phyloP scores from a whole-genome alignment of 257 asterid genomes.

The Apocynum venetum region DNA sequence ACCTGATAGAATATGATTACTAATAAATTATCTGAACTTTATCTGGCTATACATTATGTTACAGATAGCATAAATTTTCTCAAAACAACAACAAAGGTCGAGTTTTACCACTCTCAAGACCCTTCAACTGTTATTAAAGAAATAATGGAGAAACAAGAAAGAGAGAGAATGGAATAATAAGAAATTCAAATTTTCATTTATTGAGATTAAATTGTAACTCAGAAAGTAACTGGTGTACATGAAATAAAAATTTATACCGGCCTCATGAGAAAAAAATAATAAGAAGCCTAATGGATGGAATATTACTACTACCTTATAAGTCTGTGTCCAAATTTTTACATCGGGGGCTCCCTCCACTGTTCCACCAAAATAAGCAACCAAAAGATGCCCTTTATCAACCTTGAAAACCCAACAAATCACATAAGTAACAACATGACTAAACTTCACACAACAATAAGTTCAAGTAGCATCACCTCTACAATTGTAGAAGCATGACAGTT shows the following conservation, averaged over 20 bases:
- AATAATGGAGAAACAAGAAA: background rate
- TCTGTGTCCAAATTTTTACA: conserved; percentile 86
- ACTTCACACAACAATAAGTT: conserved; percentile 9
- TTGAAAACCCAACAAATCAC: conserved; percentile 24
- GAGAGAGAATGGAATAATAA: background rate
- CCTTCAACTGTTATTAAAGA: background rate
- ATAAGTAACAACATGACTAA: background rate
- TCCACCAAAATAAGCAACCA: conserved; percentile 96
- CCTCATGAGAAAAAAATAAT: background rate
- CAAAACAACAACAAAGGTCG: background rate
- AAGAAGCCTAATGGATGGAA: background rate
- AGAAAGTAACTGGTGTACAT: background rate
- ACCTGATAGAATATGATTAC: too few relatives aligned
- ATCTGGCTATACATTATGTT: background rate
- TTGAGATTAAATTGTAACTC: background rate
- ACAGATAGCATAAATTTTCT: background rate
- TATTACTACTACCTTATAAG: conserved; percentile 53
- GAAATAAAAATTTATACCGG: background rate
- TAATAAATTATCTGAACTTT: background rate
- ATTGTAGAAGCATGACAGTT: conserved; percentile 96
- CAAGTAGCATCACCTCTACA: conserved; percentile 58
- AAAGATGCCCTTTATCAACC: conserved; percentile 68
- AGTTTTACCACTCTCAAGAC: background rate
- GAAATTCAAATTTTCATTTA: too few relatives aligned
- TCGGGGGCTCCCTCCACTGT: conserved; percentile 82